Conservation (phyloP, 371 early-diverging fungal genomes). For the Blakeslea trispora region DNA sequence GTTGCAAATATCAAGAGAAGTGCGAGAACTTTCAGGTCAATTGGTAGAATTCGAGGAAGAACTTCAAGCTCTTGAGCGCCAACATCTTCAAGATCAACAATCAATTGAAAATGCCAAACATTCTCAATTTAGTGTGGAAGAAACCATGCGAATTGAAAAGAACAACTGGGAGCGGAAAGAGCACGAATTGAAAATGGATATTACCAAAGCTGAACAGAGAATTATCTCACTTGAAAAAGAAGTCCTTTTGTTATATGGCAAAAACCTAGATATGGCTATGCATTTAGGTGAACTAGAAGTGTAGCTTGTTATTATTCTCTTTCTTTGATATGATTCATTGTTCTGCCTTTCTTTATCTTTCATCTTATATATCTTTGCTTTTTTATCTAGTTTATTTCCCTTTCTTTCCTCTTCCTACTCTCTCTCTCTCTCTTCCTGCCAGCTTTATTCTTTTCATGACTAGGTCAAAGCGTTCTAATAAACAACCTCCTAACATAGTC, state of each 20-base stretch:
- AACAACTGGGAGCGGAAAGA: slow-evolving; percentile 6
- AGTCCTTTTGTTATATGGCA: slow-evolving; percentile 20
- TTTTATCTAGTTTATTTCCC: too few species aligned
- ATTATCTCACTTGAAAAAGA: slow-evolving; percentile 18
- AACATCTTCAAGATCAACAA: slow-evolving; percentile 6
- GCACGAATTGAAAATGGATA: not conserved
- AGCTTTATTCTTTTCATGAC: too few species aligned
- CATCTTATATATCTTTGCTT: too few species aligned
- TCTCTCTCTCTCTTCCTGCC: too few species aligned
- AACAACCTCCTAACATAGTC: too few species aligned
- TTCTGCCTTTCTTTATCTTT: too few species aligned
- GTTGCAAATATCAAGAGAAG: slow-evolving; percentile 25
- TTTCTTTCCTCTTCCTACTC: too few species aligned
- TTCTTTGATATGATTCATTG: not conserved
- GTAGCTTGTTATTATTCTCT: too few species aligned
- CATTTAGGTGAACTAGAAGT: slow-evolving; percentile 26
- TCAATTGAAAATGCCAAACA: not conserved
- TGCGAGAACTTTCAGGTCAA: slow-evolving; percentile 16
- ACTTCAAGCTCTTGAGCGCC: slow-evolving; percentile 14
- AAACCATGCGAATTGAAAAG: not conserved
- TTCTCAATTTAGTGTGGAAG: not conserved
- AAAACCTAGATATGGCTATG: slow-evolving; percentile 25
- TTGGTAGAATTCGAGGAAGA: slow-evolving; percentile 27
- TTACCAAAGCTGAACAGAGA: slow-evolving; percentile 7
- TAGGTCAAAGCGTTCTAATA: too few species aligned